phyloP scores from a whole-genome alignment of 2,329 filamentous ascomycete species.

The Claviceps maximensis region DNA sequence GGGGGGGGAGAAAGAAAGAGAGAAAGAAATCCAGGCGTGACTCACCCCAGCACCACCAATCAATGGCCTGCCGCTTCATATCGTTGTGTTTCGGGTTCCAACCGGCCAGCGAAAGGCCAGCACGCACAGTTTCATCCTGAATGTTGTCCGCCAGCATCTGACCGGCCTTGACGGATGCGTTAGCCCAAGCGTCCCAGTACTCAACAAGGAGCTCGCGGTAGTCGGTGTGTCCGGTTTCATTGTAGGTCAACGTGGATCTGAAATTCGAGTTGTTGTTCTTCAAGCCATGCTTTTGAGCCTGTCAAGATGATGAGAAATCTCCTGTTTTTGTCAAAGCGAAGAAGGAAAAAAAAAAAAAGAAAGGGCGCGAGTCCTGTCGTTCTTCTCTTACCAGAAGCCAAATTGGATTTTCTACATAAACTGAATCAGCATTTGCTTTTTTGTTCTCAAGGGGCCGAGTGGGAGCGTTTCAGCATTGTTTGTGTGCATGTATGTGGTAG shows the following conservation, averaged over 20 bases:
- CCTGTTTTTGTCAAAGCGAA: not conserved
- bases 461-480: not conserved
- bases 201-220: conserved; percentile 36
- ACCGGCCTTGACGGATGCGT: conserved; percentile 39
- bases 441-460: not conserved
- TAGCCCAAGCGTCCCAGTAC: conserved; percentile 32
- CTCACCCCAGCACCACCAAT: conserved; percentile 39
- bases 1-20: not conserved
- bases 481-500: not conserved
- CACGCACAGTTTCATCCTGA: conserved; percentile 47
- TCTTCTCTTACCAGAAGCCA: conserved; percentile 34
- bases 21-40: not conserved
- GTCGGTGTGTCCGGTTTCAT: conserved; percentile 40
- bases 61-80: conserved; percentile 42
- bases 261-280: conserved; percentile 46
- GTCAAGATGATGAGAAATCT: not conserved
- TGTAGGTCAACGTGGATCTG: conserved; percentile 44
- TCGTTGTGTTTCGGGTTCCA: conserved; percentile 46
- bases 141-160: conserved; percentile 43
- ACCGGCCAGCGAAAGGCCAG: conserved; percentile 43
- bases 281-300: conserved; percentile 43
- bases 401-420: conserved; percentile 40
- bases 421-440: conserved; percentile 4
- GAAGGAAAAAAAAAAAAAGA: not conserved
- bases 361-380: not conserved